phyloP scores from a whole-genome alignment of 2,329 filamentous ascomycete genomes.

The Chalaropsis ovoidea region DNA sequence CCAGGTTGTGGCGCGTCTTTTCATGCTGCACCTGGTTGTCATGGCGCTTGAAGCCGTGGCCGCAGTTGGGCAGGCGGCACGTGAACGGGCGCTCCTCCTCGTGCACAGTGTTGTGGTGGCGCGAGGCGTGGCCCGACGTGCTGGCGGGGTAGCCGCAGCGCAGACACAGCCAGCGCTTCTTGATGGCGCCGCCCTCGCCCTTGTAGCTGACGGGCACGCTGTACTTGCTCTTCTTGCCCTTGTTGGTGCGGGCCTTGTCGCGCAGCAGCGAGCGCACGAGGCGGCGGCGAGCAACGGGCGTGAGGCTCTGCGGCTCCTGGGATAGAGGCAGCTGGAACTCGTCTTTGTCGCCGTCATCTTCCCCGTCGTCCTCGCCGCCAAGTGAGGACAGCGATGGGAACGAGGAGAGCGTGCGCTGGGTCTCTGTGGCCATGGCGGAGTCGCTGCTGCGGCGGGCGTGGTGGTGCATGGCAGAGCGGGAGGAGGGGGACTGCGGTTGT shows the following conservation, averaged over 20 bases:
- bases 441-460: constrained; percentile 6
- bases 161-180: constrained; percentile 16
- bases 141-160: constrained; percentile 11
- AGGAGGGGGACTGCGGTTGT: constrained; percentile 3
- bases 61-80: constrained; percentile 17
- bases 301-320: constrained; percentile 5
- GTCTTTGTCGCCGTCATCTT: neutral
- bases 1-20: constrained; percentile 16
- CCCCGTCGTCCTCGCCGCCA: neutral
- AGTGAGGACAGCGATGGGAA: neutral
- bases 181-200: neutral
- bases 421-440: neutral
- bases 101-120: constrained; percentile 17
- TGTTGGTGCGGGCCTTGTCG: constrained; percentile 9
- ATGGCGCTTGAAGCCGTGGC: constrained; percentile 11
- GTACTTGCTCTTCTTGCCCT: constrained; percentile 17
- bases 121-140: constrained; percentile 17
- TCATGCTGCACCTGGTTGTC: constrained; percentile 20
- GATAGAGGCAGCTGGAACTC: constrained; percentile 1
- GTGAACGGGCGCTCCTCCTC: neutral
- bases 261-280: constrained; percentile 1
- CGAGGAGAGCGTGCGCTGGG: neutral
- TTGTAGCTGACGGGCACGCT: constrained; percentile 10
- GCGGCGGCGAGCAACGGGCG: neutral
- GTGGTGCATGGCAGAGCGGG: neutral